Evolutionary conservation across 257 asterid genomes (phyloP).

Genomic region (Solanum paucissectum): DNA sequence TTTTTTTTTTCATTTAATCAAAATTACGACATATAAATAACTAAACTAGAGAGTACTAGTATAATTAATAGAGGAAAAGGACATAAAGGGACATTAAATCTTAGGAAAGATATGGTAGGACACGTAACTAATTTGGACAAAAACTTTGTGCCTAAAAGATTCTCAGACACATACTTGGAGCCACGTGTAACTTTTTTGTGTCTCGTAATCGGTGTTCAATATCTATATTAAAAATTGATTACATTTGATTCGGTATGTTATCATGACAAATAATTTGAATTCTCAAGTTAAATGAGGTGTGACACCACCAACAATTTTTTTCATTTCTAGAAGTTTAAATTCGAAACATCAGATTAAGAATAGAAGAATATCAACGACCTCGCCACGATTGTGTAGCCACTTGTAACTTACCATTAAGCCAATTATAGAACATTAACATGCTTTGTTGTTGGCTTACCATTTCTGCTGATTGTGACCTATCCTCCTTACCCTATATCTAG

Average conservation of each 20-base stretch:
- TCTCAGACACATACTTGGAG: constrained; percentile 12
- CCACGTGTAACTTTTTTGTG: constrained; percentile 18
- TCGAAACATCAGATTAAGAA: rapidly evolving
- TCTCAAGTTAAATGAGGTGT: background rate
- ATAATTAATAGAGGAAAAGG: background rate
- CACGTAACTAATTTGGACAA: constrained; percentile 31
- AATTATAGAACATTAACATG: background rate
- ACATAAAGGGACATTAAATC: background rate
- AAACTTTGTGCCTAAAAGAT: constrained; percentile 18
- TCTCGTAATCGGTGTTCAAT: too few species aligned
- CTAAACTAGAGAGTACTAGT: background rate
- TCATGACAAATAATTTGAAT: too few species aligned
- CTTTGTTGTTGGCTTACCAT: background rate
- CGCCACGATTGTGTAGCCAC: background rate
- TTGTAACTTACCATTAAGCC: constrained; percentile 1
- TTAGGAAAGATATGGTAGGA: constrained; percentile 4
- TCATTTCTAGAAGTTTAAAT: background rate
- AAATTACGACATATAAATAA: background rate
- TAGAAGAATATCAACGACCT: background rate
- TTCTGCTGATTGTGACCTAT: background rate
- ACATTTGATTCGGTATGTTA: too few species aligned
- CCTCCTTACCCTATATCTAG: background rate
- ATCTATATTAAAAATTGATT: too few species aligned
- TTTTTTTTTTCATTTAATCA: background rate
- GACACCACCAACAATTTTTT: background rate